Evolutionary conservation across 179 eudicot genomes (phyloP).

Genomic region (Amaranthus tricolor): DNA sequence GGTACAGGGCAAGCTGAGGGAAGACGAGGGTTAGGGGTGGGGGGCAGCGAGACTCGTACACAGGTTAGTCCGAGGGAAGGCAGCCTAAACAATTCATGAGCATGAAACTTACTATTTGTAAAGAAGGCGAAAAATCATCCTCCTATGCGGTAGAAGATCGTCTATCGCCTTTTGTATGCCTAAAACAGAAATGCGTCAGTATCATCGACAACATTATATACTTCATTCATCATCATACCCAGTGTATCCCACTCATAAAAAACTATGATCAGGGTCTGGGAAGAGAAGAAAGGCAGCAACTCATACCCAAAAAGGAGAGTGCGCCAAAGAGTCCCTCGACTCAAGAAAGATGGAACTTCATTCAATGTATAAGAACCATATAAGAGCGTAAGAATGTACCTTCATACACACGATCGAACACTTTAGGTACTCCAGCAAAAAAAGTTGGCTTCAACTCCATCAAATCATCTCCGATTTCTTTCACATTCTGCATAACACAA

Average conservation of each 20-base stretch:
- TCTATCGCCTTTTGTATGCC: conserved; percentile 75
- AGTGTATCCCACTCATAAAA: too few species aligned
- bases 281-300: too few species aligned
- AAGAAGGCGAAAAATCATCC: conserved; percentile 66
- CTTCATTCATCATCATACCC: too few species aligned
- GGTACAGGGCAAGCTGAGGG: too few species aligned
- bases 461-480: conserved; percentile 73
- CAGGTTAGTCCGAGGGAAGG: neutral
- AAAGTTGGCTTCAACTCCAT: conserved; percentile 89
- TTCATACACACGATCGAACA: conserved; percentile 79
- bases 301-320: too few species aligned
- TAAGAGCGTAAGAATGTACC: conserved; percentile 36
- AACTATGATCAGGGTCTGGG: too few species aligned
- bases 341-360: neutral
- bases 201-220: neutral
- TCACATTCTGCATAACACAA: conserved; percentile 51
- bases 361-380: neutral
- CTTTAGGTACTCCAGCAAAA: conserved; percentile 95
- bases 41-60: too few species aligned
- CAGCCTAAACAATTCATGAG: neutral
- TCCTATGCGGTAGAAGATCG: conserved; percentile 75
- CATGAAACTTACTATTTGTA: conserved; percentile 61
- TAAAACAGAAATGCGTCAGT: conserved; percentile 20
- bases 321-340: too few species aligned
- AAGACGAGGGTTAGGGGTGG: too few species aligned